Conservation (phyloP, 345 rosid species). For the Heritiera fomes region DNA sequence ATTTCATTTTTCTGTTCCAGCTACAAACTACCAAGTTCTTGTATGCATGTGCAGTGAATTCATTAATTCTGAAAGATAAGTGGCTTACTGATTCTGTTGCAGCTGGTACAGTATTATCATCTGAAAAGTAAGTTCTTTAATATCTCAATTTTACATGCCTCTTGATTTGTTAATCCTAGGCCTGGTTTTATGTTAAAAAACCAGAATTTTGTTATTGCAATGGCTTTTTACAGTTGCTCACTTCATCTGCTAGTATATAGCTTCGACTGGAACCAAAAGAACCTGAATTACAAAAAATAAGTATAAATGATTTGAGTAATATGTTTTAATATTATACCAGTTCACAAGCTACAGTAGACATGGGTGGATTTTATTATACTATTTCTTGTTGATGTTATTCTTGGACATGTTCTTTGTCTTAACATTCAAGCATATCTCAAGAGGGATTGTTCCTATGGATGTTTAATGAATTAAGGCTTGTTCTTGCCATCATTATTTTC, state of each 20-base stretch:
- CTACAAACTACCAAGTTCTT: conserved; percentile 57
- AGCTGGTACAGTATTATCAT: conserved; percentile 42
- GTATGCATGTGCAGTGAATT: conserved; percentile 61
- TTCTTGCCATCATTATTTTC: background rate
- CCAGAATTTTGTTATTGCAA: background rate
- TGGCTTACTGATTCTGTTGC: conserved; percentile 62
- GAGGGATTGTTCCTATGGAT: background rate
- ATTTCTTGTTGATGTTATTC: background rate
- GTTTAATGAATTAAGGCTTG: background rate
- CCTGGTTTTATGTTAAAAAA: background rate
- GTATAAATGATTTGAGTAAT: background rate
- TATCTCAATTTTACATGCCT: background rate
- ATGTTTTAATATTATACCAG: background rate
- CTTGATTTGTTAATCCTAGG: background rate
- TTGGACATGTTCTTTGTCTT: background rate
- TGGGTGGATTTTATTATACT: background rate
- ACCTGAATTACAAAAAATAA: background rate
- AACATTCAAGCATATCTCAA: background rate
- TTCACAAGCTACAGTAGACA: background rate
- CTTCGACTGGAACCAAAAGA: background rate
- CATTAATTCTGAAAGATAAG: conserved; percentile 43
- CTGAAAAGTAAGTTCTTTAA: conserved; percentile 48
- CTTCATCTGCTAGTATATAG: background rate
- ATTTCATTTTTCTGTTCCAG: conserved; percentile 30
- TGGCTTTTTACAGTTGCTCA: background rate